Evolutionary conservation across 2,329 filamentous ascomycete genomes (phyloP).

Genomic region (Onygena corvina): DNA sequence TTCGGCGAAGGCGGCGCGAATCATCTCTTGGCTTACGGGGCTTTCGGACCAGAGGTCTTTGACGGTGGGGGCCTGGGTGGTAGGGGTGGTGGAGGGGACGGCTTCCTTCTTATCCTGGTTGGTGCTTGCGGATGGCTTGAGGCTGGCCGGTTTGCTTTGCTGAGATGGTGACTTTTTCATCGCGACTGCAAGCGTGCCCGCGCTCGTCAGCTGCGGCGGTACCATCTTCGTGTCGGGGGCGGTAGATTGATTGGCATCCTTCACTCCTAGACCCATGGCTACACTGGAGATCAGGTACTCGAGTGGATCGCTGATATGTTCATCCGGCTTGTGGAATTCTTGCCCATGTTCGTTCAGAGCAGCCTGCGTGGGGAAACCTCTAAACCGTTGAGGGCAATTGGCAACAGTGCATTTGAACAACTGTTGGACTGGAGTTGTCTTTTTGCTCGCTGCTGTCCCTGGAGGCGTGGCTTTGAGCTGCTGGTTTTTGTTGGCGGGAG

Average conservation of each 20-base stretch:
- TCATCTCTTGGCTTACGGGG: constrained; percentile 27
- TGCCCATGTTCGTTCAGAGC: constrained; percentile 45
- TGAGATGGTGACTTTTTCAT: constrained; percentile 27
- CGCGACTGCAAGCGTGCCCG: constrained; percentile 21
- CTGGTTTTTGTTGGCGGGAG: constrained; percentile 19
- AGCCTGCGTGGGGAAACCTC: constrained; percentile 44
- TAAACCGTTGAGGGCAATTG: constrained; percentile 42
- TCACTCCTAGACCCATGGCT: constrained; percentile 36
- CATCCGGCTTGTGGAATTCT: constrained; percentile 41
- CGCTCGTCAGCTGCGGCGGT: constrained; percentile 19
- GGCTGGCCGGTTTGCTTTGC: constrained; percentile 15
- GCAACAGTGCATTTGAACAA: constrained; percentile 43
- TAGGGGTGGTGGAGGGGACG: constrained; percentile 7
- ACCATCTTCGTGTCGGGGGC: constrained; percentile 12
- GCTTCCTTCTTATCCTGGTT: constrained; percentile 21
- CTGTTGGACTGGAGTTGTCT: constrained; percentile 28
- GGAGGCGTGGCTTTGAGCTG: constrained; percentile 23
- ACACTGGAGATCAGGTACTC: constrained; percentile 45
- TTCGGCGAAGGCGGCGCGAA: constrained; percentile 29
- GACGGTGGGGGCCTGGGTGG: constrained; percentile 8
- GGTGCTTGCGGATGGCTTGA: constrained; percentile 21
- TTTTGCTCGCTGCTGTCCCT: constrained; percentile 32
- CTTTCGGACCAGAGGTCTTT: constrained; percentile 31
- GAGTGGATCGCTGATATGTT: constrained; percentile 42
- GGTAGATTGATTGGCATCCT: constrained; percentile 28